A percentile compares a stretch with the other conserved stretches of the same genome.
Conservation (phyloP, 2,329 filamentous ascomycete genomes). For the Aureobasidium leucospermi region DNA sequence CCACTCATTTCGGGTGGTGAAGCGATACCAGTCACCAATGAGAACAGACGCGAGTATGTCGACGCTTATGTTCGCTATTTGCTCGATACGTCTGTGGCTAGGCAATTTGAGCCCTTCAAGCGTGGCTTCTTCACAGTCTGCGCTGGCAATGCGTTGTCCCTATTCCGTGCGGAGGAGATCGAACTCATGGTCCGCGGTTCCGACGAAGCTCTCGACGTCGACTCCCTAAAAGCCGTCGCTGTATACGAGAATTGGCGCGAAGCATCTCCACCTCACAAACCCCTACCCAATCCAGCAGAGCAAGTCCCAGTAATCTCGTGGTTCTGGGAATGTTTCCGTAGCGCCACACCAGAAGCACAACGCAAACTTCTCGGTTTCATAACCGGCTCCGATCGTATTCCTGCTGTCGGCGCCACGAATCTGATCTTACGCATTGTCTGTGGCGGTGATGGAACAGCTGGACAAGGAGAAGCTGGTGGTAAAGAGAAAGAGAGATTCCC, state of each 20-base stretch:
- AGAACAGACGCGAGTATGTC: slow-evolving; percentile 78
- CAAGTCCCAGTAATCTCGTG: slow-evolving; percentile 64
- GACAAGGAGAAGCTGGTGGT: slow-evolving; percentile 1
- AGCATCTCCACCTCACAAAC: slow-evolving; percentile 25
- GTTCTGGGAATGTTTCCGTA: slow-evolving; percentile 82
- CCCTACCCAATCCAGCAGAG: slow-evolving; percentile 39
- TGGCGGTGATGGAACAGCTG: slow-evolving; percentile 52
- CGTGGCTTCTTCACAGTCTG: slow-evolving; percentile 90
- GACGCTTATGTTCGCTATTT: slow-evolving; percentile 75
- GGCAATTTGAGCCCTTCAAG: slow-evolving; percentile 91
- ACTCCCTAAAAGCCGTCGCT: slow-evolving; percentile 66
- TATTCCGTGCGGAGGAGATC: slow-evolving; percentile 87
- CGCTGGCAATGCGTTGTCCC: slow-evolving; percentile 75
- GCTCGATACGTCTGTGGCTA: slow-evolving; percentile 66
- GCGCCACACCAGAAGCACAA: slow-evolving; percentile 59
- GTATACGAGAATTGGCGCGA: slow-evolving; percentile 72
- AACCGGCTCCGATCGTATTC: slow-evolving; percentile 83
- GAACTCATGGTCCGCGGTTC: slow-evolving; percentile 80
- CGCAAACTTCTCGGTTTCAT: slow-evolving; percentile 77
- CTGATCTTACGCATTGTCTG: slow-evolving; percentile 70
- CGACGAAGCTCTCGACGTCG: slow-evolving; percentile 74
- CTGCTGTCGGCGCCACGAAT: slow-evolving; percentile 76
- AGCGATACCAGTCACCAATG: slow-evolving; percentile 68
- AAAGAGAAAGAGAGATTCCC: slow-evolving; percentile 70
- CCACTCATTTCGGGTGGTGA: slow-evolving; percentile 71